Evolutionary conservation across 768 basidiomycete species (phyloP).

Genomic region (Tubosaeta sp.): DNA sequence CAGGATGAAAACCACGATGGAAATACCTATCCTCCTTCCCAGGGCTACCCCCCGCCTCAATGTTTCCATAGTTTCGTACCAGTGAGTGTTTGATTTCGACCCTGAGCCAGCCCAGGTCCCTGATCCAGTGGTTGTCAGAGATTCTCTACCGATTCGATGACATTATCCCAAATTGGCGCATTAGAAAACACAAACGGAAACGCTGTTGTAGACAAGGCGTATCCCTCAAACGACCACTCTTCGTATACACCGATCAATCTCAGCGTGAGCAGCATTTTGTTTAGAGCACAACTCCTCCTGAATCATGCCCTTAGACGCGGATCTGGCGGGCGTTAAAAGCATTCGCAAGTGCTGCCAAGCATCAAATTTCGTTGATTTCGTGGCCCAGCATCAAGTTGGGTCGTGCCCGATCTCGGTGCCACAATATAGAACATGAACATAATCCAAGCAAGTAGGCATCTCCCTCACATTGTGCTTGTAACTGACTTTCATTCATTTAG

Average conservation of each 20-base stretch:
- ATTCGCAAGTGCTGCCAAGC: conserved; percentile 13
- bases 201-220: background rate
- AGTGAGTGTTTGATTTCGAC: conserved; percentile 9
- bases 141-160: conserved; percentile 23
- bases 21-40: background rate
- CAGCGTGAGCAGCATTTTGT: conserved; percentile 9
- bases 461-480: background rate
- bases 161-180: conserved; percentile 6
- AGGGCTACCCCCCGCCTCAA: conserved; percentile 12
- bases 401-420: conserved; percentile 19
- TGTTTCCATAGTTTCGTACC: conserved; percentile 26
- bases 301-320: conserved; percentile 12
- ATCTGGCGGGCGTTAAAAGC: conserved; percentile 14
- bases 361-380: conserved; percentile 13
- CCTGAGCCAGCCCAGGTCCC: background rate
- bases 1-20: conserved; percentile 9
- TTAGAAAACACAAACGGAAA: conserved; percentile 8
- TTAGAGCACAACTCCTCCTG: background rate
- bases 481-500: conserved; percentile 2
- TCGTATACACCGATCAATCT: conserved; percentile 5
- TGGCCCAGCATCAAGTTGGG: conserved; percentile 6
- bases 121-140: conserved; percentile 14
- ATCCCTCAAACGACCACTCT: conserved; percentile 8
- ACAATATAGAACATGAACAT: conserved; percentile 12
- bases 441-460: conserved; percentile 21